These are phyloP conservation scores for Lachnellula suecica DNA, from an alignment of 2,329 filamentous ascomycete species.

Conservation along the genomic window DNA sequence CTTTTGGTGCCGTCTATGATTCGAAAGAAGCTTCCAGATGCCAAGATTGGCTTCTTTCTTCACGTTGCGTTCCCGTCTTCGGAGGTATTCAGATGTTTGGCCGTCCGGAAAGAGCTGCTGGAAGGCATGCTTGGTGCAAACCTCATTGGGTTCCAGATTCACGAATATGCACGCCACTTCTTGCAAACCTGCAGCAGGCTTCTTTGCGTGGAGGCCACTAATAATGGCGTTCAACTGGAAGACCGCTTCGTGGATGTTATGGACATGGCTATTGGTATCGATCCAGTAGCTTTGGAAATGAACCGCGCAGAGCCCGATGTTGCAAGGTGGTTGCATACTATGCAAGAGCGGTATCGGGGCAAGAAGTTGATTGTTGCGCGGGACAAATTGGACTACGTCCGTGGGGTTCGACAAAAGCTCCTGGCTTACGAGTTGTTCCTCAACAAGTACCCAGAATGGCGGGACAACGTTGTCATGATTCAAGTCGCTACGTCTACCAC, in stretches of 20 bases:
- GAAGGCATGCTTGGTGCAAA: conserved; percentile 94
- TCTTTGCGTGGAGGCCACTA: conserved; percentile 84
- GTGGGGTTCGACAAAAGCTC: conserved; percentile 90
- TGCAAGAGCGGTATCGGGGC: conserved; percentile 80
- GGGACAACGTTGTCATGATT: conserved; percentile 83
- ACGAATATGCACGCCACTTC: conserved; percentile 92
- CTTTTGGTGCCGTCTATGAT: conserved; percentile 87
- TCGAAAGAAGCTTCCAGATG: conserved; percentile 84
- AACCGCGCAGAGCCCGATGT: conserved; percentile 74
- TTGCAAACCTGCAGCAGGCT: conserved; percentile 92
- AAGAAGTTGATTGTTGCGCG: conserved; percentile 91
- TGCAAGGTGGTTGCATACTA: conserved; percentile 72
- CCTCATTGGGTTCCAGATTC: conserved; percentile 88
- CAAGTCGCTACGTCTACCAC: conserved; percentile 91
- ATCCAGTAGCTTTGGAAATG: conserved; percentile 71
- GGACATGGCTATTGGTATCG: conserved; percentile 85
- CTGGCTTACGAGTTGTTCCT: conserved; percentile 88
- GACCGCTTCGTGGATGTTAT: conserved; percentile 91
- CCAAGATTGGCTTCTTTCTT: conserved; percentile 93
- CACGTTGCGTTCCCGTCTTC: conserved; percentile 96
- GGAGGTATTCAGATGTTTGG: conserved; percentile 90
- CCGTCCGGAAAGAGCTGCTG: conserved; percentile 81
- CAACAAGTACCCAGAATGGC: conserved; percentile 89
- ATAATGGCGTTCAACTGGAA: conserved; percentile 85
- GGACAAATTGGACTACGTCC: conserved; percentile 90